These are phyloP conservation scores for Wallemia mellicola DNA, from an alignment of 1,284 basidiomycete genomes.

Conservation along the genomic window DNA sequence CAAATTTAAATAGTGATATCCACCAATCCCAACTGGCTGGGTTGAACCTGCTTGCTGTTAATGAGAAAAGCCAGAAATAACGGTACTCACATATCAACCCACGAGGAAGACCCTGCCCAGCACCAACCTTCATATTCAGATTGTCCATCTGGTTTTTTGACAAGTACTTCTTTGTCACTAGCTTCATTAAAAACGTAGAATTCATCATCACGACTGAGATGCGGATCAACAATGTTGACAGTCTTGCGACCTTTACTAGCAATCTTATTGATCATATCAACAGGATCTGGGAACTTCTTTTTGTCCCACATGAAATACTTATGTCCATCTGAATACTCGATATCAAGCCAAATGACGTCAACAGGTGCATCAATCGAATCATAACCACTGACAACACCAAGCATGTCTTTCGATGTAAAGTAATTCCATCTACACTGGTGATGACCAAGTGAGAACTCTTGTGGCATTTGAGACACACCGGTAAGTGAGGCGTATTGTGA, in stretches of 20 bases:
- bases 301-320: conserved; percentile 96
- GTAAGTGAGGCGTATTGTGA: conserved; percentile 58
- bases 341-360: conserved; percentile 95
- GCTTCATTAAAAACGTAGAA: conserved; percentile 72
- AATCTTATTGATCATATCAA: conserved; percentile 70
- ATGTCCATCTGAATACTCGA: conserved; percentile 79
- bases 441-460: conserved; percentile 71
- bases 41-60: conserved; percentile 30
- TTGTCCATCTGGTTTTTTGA: conserved; percentile 42
- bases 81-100: conserved; percentile 49
- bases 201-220: conserved; percentile 50
- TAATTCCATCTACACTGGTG: conserved; percentile 99
- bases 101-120: conserved; percentile 80
- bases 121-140: conserved; percentile 92
- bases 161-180: conserved; percentile 43
- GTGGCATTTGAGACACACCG: conserved; percentile 57
- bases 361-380: conserved; percentile 83
- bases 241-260: conserved; percentile 72
- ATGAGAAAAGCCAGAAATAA: not conserved
- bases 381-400: conserved; percentile 58
- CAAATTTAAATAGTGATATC: conserved; percentile 46
- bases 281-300: conserved; percentile 71
- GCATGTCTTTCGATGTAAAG: conserved; percentile 59
- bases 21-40: conserved; percentile 74
- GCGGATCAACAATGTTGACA: conserved; percentile 90